phyloP scores from a whole-genome alignment of 495 filamentous ascomycete species.

The Astrothelium subdiscretum region DNA sequence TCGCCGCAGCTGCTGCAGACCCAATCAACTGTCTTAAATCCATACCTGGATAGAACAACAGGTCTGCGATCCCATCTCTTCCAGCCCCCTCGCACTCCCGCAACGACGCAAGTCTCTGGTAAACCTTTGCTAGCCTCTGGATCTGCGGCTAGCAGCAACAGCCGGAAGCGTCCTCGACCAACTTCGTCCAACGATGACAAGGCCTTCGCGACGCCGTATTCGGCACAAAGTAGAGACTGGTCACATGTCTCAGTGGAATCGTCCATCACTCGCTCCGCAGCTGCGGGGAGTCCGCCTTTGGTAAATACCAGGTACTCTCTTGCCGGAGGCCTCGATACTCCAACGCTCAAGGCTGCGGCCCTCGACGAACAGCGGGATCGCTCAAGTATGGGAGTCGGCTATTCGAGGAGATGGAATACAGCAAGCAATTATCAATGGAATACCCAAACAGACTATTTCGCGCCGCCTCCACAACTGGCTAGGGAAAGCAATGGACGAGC shows the following conservation, averaged over 20 bases:
- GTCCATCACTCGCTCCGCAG: neutral
- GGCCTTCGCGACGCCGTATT: neutral
- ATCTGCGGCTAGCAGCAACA: slow-evolving; percentile 11
- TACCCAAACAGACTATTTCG: neutral
- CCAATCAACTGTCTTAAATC: slow-evolving; percentile 5
- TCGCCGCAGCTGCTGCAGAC: neutral
- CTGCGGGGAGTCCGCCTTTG: slow-evolving; percentile 34
- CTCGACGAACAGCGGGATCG: slow-evolving; percentile 33
- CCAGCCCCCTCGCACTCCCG: slow-evolving; percentile 54
- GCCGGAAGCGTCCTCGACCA: slow-evolving; percentile 24
- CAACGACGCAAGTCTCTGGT: slow-evolving; percentile 45
- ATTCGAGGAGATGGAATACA: neutral
- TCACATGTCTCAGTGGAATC: slow-evolving; percentile 1
- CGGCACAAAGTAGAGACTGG: neutral
- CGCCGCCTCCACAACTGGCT: slow-evolving; percentile 9
- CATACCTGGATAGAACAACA: slow-evolving; percentile 40
- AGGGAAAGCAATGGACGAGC: slow-evolving; percentile 17
- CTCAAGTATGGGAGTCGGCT: neutral
- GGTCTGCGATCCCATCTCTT: slow-evolving; percentile 51
- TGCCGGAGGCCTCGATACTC: slow-evolving; percentile 53
- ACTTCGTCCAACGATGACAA: slow-evolving; percentile 11
- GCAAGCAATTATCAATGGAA: neutral
- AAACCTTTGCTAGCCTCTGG: slow-evolving; percentile 43
- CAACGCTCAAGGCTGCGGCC: slow-evolving; percentile 34
- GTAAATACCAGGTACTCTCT: slow-evolving; percentile 46